Conservation (phyloP, 1,284 basidiomycete genomes). For the Naganishia sp. region DNA sequence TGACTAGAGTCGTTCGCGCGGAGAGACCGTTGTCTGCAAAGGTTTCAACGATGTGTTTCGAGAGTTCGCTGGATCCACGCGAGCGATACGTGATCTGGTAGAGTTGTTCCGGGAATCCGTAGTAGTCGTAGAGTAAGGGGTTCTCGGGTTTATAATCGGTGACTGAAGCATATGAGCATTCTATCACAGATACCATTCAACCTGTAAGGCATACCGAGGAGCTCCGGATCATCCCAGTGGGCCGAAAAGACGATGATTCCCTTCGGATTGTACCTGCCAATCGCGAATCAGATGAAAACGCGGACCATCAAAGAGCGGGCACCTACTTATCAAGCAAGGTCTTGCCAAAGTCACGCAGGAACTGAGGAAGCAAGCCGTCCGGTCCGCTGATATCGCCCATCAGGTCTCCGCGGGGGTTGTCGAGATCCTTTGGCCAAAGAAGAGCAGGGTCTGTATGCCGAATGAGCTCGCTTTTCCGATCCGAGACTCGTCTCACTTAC, state of each 20-base stretch:
- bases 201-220: constrained; percentile 9
- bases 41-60: constrained; percentile 10
- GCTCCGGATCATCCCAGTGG: constrained; percentile 25
- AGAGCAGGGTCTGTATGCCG: constrained; percentile 4
- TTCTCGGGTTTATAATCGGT: constrained; percentile 27
- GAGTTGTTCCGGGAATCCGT: constrained; percentile 16
- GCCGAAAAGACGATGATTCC: constrained; percentile 27
- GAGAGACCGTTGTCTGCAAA: constrained; percentile 8
- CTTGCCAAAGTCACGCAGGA: constrained; percentile 19
- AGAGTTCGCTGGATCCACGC: constrained; percentile 14
- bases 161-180: background rate
- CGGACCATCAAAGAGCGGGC: background rate
- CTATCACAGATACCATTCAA: background rate
- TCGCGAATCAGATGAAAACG: background rate
- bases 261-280: constrained; percentile 12
- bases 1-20: constrained; percentile 16
- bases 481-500: background rate
- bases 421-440: constrained; percentile 5
- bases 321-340: constrained; percentile 16
- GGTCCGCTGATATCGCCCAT: constrained; percentile 28
- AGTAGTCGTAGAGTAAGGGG: constrained; percentile 25
- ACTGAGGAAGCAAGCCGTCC: constrained; percentile 14
- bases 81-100: constrained; percentile 24
- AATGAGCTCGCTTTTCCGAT: background rate
- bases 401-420: constrained; percentile 14